Conservation (phyloP, 1,139 yeast species). For the Lodderomyces metapsilosis region DNA sequence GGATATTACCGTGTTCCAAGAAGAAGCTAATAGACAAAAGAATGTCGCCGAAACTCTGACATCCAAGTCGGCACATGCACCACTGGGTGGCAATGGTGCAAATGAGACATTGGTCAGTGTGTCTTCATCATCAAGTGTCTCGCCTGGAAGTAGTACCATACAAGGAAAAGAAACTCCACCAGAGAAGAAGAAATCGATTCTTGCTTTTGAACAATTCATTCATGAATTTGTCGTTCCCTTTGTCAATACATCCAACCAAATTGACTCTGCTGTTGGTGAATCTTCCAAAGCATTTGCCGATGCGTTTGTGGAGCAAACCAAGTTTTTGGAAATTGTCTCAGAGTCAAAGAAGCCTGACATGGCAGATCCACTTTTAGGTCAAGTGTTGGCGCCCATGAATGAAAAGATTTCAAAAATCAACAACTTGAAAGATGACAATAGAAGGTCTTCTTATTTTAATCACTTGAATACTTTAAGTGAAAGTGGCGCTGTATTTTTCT, state of each 20-base stretch:
- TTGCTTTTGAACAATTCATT: slow-evolving; percentile 56
- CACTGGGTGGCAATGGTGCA: background rate
- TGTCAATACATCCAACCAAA: slow-evolving; percentile 51
- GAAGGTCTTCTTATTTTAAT: slow-evolving; percentile 62
- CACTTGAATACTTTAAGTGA: slow-evolving; percentile 84
- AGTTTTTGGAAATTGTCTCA: slow-evolving; percentile 59
- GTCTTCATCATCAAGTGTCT: slow-evolving; percentile 13
- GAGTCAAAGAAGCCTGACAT: slow-evolving; percentile 64
- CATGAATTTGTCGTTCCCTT: slow-evolving; percentile 59
- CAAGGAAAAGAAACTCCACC: slow-evolving; percentile 16
- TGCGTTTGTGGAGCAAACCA: slow-evolving; percentile 62
- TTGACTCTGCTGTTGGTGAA: slow-evolving; percentile 65
- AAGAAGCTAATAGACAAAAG: slow-evolving; percentile 34
- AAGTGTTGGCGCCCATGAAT: slow-evolving; percentile 67
- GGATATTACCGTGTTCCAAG: slow-evolving; percentile 81
- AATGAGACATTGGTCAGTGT: background rate
- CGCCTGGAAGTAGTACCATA: slow-evolving; percentile 7
- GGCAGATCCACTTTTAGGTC: slow-evolving; percentile 51
- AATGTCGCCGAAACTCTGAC: background rate
- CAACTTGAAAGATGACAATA: slow-evolving; percentile 69
- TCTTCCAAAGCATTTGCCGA: slow-evolving; percentile 53
- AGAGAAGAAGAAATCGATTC: slow-evolving; percentile 31
- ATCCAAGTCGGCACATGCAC: background rate
- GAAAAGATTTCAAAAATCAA: slow-evolving; percentile 56
- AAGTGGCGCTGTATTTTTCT: slow-evolving; percentile 86